Evolutionary conservation across 2,329 filamentous ascomycete genomes (phyloP).

Genomic region (Colletotrichum tropicicola): DNA sequence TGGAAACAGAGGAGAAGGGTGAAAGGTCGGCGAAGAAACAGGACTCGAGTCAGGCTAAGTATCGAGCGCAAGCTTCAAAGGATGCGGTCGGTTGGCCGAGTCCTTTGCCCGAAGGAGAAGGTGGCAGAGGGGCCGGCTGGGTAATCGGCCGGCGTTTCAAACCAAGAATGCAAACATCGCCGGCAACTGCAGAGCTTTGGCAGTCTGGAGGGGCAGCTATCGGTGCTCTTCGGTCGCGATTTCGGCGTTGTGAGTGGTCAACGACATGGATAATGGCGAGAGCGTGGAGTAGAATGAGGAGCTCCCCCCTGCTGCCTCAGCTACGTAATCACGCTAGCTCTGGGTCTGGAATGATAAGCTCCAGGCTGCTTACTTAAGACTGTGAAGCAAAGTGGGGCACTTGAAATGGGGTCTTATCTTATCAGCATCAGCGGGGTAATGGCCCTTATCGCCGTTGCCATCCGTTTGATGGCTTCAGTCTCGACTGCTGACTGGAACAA

Average conservation of each 20-base stretch:
- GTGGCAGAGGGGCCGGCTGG: conserved; percentile 22
- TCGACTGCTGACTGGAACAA: no score
- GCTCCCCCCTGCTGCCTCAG: conserved; percentile 15
- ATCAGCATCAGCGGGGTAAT: background rate
- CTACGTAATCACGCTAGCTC: background rate
- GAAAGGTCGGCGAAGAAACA: background rate
- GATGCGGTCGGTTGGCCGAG: conserved; percentile 1
- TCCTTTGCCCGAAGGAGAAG: conserved; percentile 26
- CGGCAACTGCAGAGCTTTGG: conserved; percentile 1
- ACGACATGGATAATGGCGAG: conserved; percentile 28
- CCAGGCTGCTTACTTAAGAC: background rate
- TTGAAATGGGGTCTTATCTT: background rate
- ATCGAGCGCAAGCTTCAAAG: background rate
- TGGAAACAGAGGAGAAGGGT: background rate
- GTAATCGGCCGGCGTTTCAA: conserved; percentile 26
- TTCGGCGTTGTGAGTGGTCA: conserved; percentile 25
- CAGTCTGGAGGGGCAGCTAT: conserved; percentile 11
- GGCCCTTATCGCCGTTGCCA: no score
- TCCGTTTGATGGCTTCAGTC: no score
- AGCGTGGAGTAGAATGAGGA: conserved; percentile 28
- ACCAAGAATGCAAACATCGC: conserved; percentile 12
- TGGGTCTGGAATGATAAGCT: conserved; percentile 14
- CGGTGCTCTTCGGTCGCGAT: conserved; percentile 21
- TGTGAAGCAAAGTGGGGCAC: background rate
- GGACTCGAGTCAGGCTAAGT: conserved; percentile 3